These are phyloP conservation scores for Xylaria venustula DNA, from an alignment of 495 filamentous ascomycete species.

Conservation along the genomic window DNA sequence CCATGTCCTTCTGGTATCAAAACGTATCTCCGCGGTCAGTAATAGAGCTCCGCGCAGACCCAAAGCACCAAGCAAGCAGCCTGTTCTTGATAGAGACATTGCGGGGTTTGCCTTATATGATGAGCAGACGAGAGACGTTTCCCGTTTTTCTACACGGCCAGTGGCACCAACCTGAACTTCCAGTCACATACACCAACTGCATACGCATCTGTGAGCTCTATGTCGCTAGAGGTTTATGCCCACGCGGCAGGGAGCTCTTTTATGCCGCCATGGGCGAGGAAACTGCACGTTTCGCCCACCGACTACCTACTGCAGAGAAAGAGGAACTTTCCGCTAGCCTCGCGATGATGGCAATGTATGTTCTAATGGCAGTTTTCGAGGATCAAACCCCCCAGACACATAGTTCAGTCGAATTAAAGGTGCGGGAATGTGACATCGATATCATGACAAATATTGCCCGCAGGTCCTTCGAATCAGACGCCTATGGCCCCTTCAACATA, in stretches of 20 bases:
- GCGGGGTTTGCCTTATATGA: slow-evolving; percentile 18
- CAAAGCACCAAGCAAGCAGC: slow-evolving; percentile 15
- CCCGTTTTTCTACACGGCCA: slow-evolving; percentile 21
- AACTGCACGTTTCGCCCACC: slow-evolving; percentile 9
- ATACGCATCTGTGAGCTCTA: slow-evolving; percentile 13
- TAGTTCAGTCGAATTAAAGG: slow-evolving; percentile 9
- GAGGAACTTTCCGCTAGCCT: slow-evolving; percentile 11
- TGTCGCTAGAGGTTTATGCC: neutral
- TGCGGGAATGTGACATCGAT: slow-evolving; percentile 9
- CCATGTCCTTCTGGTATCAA: neutral
- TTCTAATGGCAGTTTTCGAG: slow-evolving; percentile 18
- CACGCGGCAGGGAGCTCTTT: neutral
- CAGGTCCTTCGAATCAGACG: slow-evolving; percentile 3
- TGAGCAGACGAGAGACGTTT: slow-evolving; percentile 21
- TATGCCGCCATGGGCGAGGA: slow-evolving; percentile 17
- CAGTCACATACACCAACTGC: slow-evolving; percentile 15
- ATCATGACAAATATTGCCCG: neutral
- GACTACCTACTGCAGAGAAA: neutral
- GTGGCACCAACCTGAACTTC: slow-evolving; percentile 21
- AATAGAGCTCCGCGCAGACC: slow-evolving; percentile 18
- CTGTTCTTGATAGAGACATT: slow-evolving; percentile 20
- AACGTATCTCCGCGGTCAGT: slow-evolving; percentile 9
- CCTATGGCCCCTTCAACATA: slow-evolving; percentile 10
- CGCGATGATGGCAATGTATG: slow-evolving; percentile 17
- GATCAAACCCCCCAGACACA: neutral